Base-by-base conservation (phyloP, 768 basidiomycete genomes). In the Termitomyces eurrhizus region DNA sequence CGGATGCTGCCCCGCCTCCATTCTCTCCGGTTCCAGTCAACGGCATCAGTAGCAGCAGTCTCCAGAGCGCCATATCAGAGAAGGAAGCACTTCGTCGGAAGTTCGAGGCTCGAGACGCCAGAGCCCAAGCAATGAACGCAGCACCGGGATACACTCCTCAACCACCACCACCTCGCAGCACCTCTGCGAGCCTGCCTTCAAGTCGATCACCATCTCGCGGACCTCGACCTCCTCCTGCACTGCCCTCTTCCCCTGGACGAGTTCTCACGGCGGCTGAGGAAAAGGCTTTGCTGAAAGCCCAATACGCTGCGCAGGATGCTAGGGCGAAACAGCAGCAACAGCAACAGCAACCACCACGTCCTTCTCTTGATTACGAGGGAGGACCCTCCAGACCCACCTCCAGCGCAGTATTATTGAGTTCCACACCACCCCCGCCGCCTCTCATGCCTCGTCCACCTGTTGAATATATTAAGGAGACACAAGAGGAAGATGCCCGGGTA, bases 381-480 rank as follows among this genome's bases (percentile, higher is more conserved):
- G 61, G 62, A 26, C 61, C 70, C 46, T 60, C 57, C 33, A 52
- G 56, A 57, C 66, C 52, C 57, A 62, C 64, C 41, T 63, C 64
- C 56, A 60, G 57, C 56, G 48, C 61, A 0, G 60, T 63, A 37
- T 60, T 46, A n/a, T 3, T 59, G 12, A 59, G 52, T 32, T 41
- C 64, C 55, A 65, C 74, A 4, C 76, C 77, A 0, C 72, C 80
- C 0, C 91, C 89, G 0, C 90, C 90, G 1, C 90, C 91, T 8
- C 74, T 93, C 62, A 75, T 82, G 77, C 92, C 91, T 2, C 84
- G 87, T 54, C 92, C 91, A 1, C 92, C 91, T 9, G 83, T 70
- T 7, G 87, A 89, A 57, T 93, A 93, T 69, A 91, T 93, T 62
- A 83, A 88, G 63, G 88, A 93, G 74, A 93, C 91, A 18, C 86